Evolutionary conservation across 2,329 filamentous ascomycete genomes (phyloP).

Genomic region (Colletotrichum cuscutae): DNA sequence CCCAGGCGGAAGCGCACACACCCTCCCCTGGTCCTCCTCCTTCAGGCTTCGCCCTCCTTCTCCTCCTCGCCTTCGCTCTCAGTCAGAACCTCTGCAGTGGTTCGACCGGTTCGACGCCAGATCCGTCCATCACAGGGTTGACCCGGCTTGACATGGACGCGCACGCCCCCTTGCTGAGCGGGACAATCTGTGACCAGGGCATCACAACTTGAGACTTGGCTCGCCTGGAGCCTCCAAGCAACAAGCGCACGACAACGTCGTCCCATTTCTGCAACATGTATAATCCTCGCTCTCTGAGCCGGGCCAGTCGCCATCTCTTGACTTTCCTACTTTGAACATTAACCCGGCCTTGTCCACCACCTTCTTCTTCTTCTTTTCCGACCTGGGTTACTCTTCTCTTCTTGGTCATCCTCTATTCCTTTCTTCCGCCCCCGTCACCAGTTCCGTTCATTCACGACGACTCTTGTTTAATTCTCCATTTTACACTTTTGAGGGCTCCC

Average conservation of each 20-base stretch:
- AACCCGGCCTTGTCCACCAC: slow-evolving; percentile 5
- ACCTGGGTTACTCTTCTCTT: slow-evolving; percentile 17
- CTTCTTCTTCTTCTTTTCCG: neutral
- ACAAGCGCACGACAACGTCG: slow-evolving; percentile 31
- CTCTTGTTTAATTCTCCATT: neutral
- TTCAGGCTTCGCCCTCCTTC: neutral
- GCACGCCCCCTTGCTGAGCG: slow-evolving; percentile 28
- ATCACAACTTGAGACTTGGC: slow-evolving; percentile 34
- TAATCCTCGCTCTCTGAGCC: slow-evolving; percentile 21
- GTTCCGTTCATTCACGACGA: slow-evolving; percentile 8
- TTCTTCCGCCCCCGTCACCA: neutral
- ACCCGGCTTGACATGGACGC: slow-evolving; percentile 29
- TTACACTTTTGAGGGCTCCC: slow-evolving; percentile 20
- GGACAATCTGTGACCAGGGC: slow-evolving; percentile 33
- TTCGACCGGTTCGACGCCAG: slow-evolving; percentile 27
- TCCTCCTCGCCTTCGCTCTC: neutral
- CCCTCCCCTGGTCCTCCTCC: neutral
- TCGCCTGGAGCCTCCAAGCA: slow-evolving; percentile 32
- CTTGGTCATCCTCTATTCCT: slow-evolving; percentile 5
- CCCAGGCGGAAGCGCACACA: slow-evolving; percentile 3
- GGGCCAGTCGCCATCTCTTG: slow-evolving; percentile 6
- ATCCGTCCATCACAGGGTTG: slow-evolving; percentile 8
- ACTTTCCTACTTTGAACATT: slow-evolving; percentile 32
- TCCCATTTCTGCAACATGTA: slow-evolving; percentile 35
- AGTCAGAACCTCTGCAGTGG: slow-evolving; percentile 5